Conservation (phyloP, 306 rosid species). For the Medicago arabica region DNA sequence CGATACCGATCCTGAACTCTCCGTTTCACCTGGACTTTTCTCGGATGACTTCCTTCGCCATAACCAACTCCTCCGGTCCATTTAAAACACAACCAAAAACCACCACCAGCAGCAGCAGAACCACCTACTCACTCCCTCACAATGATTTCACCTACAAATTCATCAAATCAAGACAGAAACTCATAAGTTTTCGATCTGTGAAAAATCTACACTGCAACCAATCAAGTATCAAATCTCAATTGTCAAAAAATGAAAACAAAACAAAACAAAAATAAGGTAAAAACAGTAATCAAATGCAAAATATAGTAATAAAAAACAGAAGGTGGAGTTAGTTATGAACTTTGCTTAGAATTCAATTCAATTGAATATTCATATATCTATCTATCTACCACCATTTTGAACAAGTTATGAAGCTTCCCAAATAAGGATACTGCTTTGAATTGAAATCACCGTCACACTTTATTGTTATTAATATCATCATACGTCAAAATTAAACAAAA, state of each 20-base stretch:
- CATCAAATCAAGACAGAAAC: conserved; percentile 40
- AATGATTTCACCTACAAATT: conserved; percentile 41
- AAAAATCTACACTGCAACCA: neutral
- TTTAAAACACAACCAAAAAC: conserved; percentile 39
- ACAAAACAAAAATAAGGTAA: neutral
- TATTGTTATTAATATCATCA: neutral
- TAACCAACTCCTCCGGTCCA: conserved; percentile 82
- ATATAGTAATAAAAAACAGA: conserved; percentile 6
- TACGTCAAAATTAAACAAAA: conserved; percentile 19
- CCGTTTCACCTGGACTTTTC: conserved; percentile 79
- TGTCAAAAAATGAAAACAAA: neutral
- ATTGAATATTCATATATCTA: conserved; percentile 14
- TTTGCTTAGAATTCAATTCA: conserved; percentile 73
- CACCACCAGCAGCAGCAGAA: conserved; percentile 10
- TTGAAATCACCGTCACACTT: conserved; percentile 31
- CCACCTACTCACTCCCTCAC: conserved; percentile 46
- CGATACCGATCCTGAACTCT: conserved; percentile 79
- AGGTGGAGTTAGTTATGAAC: conserved; percentile 47
- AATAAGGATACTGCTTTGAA: conserved; percentile 44
- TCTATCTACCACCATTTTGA: conserved; percentile 57
- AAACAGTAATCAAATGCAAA: conserved; percentile 7
- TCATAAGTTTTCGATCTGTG: conserved; percentile 10
- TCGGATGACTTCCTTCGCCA: conserved; percentile 85
- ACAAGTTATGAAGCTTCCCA: conserved; percentile 41
- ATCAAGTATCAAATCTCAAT: conserved; percentile 11